Conservation (phyloP, 1,284 basidiomycete species). For the Moniliophthora roreri region DNA sequence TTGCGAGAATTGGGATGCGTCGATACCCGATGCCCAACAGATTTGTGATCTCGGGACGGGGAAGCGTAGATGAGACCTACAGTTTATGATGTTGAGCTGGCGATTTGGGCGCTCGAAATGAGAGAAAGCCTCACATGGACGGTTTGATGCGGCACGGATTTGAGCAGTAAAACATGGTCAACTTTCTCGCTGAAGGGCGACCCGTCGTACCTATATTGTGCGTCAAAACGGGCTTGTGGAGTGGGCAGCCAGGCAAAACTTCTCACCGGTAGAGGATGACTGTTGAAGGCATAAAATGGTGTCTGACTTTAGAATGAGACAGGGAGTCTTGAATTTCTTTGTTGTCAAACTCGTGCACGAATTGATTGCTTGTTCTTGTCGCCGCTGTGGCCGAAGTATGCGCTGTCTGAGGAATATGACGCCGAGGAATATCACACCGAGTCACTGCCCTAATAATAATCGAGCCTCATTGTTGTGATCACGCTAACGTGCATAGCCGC, state of each 20-base stretch:
- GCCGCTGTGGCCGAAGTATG: too few relatives aligned
- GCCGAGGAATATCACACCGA: too few relatives aligned
- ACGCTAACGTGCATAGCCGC: too few relatives aligned
- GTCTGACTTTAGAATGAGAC: too few relatives aligned
- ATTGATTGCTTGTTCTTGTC: too few relatives aligned
- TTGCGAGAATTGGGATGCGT: constrained; percentile 54
- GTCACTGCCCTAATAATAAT: too few relatives aligned
- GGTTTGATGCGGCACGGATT: constrained; percentile 44
- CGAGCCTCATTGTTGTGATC: too few relatives aligned
- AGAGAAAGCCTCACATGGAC: constrained; percentile 39
- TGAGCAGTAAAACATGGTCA: constrained; percentile 48
- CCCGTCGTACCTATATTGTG: constrained; percentile 41
- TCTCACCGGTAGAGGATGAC: constrained; percentile 43
- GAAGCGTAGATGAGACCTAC: constrained; percentile 48
- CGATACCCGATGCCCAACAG: constrained; percentile 51
- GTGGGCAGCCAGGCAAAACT: constrained; percentile 23
- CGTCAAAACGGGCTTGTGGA: neutral
- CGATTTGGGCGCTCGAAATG: neutral
- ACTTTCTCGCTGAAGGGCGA: constrained; percentile 56
- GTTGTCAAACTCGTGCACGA: too few relatives aligned
- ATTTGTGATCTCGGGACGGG: constrained; percentile 53
- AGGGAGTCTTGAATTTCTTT: too few relatives aligned
- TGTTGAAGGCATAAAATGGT: constrained; percentile 12
- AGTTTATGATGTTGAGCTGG: neutral
- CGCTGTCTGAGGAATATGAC: too few relatives aligned